phyloP scores from a whole-genome alignment of 768 basidiomycete species.

The Pulveroboletus frians region DNA sequence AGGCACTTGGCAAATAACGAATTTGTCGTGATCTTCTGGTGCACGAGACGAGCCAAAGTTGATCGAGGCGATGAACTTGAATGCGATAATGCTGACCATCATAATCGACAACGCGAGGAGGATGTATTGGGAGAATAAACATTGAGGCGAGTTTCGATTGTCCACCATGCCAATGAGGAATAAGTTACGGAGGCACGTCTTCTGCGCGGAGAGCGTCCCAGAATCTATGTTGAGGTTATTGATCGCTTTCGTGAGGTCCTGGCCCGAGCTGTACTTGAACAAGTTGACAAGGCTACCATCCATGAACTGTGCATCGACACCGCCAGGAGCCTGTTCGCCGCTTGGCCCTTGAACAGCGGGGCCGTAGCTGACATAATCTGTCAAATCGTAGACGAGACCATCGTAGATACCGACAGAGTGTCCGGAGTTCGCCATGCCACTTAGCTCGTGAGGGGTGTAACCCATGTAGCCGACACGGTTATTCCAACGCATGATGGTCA shows the following conservation, averaged over 20 bases:
- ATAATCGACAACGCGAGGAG: constrained; percentile 82
- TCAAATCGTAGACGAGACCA: constrained; percentile 81
- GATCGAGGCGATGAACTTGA: constrained; percentile 92
- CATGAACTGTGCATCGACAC: constrained; percentile 63
- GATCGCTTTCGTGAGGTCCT: constrained; percentile 75
- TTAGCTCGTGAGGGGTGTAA: constrained; percentile 70
- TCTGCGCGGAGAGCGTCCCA: constrained; percentile 63
- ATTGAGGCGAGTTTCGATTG: constrained; percentile 87
- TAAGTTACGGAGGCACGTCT: constrained; percentile 86
- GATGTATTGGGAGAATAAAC: constrained; percentile 87
- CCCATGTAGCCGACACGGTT: constrained; percentile 87
- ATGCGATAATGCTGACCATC: constrained; percentile 93
- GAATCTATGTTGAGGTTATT: constrained; percentile 57
- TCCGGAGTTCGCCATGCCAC: constrained; percentile 58
- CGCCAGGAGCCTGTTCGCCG: constrained; percentile 40
- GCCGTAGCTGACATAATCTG: constrained; percentile 68
- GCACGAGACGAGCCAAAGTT: constrained; percentile 76
- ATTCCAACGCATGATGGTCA: constrained; percentile 90
- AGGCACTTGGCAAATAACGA: constrained; percentile 95
- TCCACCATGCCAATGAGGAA: constrained; percentile 91
- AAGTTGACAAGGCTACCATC: constrained; percentile 57
- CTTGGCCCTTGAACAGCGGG: constrained; percentile 50
- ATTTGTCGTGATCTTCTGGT: constrained; percentile 95
- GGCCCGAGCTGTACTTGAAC: constrained; percentile 72
- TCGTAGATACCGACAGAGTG: constrained; percentile 82